phyloP scores from a whole-genome alignment of 129 eudicot genomes.

The Flaveria trinervia region DNA sequence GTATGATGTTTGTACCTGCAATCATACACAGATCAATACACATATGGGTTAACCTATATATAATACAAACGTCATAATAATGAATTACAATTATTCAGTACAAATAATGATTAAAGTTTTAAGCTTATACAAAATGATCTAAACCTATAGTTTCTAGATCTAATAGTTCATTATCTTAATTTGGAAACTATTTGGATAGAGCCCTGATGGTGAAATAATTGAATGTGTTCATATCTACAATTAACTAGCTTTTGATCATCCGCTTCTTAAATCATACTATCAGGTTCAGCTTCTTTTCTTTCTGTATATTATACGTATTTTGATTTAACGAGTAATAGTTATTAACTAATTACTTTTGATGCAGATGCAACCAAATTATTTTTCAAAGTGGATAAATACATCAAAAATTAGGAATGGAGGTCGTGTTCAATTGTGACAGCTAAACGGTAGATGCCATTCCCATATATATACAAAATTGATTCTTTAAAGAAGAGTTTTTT shows the following conservation, averaged over 20 bases:
- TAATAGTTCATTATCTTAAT: not conserved
- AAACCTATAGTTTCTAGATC: too few relatives aligned
- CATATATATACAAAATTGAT: constrained; percentile 60
- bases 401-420: constrained; percentile 14
- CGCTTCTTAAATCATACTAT: constrained; percentile 68
- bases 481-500: constrained; percentile 51
- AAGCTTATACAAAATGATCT: too few relatives aligned
- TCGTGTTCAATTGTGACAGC: constrained; percentile 66
- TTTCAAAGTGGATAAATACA: constrained; percentile 45
- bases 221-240: constrained; percentile 70
- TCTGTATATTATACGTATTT: not conserved
- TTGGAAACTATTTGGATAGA: constrained; percentile 34
- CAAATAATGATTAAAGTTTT: too few relatives aligned
- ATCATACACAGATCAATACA: too few relatives aligned
- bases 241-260: constrained; percentile 89
- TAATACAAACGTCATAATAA: too few relatives aligned
- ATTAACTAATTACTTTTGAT: not conserved
- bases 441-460: constrained; percentile 73
- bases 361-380: constrained; percentile 71
- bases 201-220: constrained; percentile 79
- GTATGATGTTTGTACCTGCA: too few relatives aligned
- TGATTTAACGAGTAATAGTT: too few relatives aligned
- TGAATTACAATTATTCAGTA: too few relatives aligned
- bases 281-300: constrained; percentile 39
- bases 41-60: too few relatives aligned